Conservation (phyloP, 768 basidiomycete species). For the Lactarius hengduanensis region DNA sequence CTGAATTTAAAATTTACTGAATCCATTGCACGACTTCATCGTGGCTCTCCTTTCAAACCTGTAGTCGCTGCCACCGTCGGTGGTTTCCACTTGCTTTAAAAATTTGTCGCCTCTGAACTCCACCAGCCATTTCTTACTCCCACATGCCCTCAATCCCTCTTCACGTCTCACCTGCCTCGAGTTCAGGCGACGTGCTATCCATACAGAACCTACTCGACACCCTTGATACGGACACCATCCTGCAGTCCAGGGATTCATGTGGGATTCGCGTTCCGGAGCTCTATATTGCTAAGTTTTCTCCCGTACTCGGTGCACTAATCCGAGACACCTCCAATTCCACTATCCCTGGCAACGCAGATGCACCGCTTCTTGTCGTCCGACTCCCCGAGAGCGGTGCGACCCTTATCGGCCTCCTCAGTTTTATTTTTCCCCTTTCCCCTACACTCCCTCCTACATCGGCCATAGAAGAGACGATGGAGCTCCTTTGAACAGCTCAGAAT, state of each 20-base stretch:
- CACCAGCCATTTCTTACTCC: neutral
- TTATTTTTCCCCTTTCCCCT: neutral
- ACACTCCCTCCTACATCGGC: neutral
- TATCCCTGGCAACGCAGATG: neutral
- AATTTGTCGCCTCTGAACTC: neutral
- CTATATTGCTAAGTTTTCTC: conserved; percentile 43
- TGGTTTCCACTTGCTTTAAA: neutral
- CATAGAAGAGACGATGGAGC: conserved; percentile 2
- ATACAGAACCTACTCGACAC: conserved; percentile 38
- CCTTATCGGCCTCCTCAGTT: conserved; percentile 13
- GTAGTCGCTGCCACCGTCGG: neutral
- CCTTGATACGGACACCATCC: conserved; percentile 42
- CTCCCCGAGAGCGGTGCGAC: neutral
- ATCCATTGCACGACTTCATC: too few species aligned
- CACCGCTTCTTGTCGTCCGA: neutral
- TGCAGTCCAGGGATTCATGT: conserved; percentile 43
- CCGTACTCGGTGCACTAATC: conserved; percentile 35
- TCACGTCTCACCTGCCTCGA: neutral
- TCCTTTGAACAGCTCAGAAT: conserved; percentile 11
- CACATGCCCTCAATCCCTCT: neutral
- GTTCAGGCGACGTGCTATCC: neutral
- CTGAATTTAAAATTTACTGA: too few species aligned
- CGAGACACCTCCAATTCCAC: conserved; percentile 22
- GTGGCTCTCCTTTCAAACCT: neutral
- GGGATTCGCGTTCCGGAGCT: conserved; percentile 45